These are phyloP conservation scores for Ganoderma boninense DNA, from an alignment of 1,284 basidiomycete genomes.

Conservation along the genomic window DNA sequence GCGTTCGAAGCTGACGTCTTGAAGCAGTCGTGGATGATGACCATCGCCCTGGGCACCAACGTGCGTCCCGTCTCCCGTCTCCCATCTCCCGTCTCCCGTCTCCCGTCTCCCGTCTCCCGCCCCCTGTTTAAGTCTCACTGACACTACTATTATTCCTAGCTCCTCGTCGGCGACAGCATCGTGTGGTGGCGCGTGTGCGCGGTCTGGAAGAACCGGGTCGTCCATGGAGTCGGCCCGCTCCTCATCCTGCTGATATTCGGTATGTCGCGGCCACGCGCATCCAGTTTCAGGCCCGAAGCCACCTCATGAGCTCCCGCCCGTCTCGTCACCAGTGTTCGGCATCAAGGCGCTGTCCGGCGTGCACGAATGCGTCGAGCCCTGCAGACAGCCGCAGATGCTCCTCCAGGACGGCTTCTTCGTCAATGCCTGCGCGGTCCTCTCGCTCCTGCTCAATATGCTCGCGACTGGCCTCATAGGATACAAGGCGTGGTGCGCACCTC, in stretches of 20 bases:
- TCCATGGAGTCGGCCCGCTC: neutral
- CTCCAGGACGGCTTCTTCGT: neutral
- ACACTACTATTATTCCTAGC: neutral
- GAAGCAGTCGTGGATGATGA: conserved; percentile 4
- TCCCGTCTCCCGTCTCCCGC: no score
- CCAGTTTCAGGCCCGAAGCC: neutral
- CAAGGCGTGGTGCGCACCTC: neutral
- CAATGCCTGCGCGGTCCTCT: neutral
- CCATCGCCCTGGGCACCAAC: neutral
- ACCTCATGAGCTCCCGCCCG: neutral
- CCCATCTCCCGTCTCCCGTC: no score
- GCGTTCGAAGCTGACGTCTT: neutral
- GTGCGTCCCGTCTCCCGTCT: neutral
- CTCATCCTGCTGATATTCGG: conserved; percentile 1
- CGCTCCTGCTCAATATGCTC: neutral
- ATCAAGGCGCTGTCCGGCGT: neutral
- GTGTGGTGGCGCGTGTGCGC: conserved; percentile 8
- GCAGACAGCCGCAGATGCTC: neutral
- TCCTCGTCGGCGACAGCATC: conserved; percentile 6
- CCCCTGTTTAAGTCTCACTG: neutral
- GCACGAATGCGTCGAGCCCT: neutral
- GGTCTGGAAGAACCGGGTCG: neutral
- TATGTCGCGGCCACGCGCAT: neutral
- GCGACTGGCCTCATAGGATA: neutral
- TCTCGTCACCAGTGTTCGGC: no score